These are phyloP conservation scores for Arctium minus DNA, from an alignment of 129 eudicot species.

Conservation along the genomic window DNA sequence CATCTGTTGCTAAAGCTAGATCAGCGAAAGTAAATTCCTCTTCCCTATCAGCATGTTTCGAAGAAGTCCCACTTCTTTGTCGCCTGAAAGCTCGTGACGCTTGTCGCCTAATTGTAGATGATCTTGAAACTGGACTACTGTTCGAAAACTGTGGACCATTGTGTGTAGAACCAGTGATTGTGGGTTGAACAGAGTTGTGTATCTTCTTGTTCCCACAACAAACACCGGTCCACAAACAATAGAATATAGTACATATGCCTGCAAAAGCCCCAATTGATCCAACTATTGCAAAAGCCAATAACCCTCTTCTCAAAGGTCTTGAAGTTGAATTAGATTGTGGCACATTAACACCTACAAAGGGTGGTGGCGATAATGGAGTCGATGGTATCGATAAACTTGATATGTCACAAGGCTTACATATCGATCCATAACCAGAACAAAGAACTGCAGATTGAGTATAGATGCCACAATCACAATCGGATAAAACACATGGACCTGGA, in stretches of 20 bases:
- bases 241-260: slow-evolving; percentile 61
- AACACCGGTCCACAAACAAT: slow-evolving; percentile 78
- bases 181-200: slow-evolving; percentile 91
- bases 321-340: slow-evolving; percentile 37
- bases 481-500: slow-evolving; percentile 84
- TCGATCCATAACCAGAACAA: slow-evolving; percentile 74
- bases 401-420: slow-evolving; percentile 69
- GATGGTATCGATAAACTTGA: slow-evolving; percentile 13
- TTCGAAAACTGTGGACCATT: slow-evolving; percentile 42
- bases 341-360: slow-evolving; percentile 11
- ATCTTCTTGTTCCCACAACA: slow-evolving; percentile 83
- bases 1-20: slow-evolving; percentile 62
- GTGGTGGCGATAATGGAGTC: slow-evolving; percentile 28
- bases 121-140: slow-evolving; percentile 66
- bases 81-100: slow-evolving; percentile 73
- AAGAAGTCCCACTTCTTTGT: slow-evolving; percentile 93
- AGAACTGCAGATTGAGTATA: slow-evolving; percentile 62
- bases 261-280: slow-evolving; percentile 79
- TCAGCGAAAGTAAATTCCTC: slow-evolving; percentile 84
- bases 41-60: slow-evolving; percentile 73
- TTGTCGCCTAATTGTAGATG: slow-evolving; percentile 75
- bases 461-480: slow-evolving; percentile 56
- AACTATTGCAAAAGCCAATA: slow-evolving; percentile 76
- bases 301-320: slow-evolving; percentile 49
- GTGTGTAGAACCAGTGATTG: slow-evolving; percentile 44